Base-by-base conservation (phyloP, 2,329 filamentous ascomycete genomes). In the Aspergillus sergii region DNA sequence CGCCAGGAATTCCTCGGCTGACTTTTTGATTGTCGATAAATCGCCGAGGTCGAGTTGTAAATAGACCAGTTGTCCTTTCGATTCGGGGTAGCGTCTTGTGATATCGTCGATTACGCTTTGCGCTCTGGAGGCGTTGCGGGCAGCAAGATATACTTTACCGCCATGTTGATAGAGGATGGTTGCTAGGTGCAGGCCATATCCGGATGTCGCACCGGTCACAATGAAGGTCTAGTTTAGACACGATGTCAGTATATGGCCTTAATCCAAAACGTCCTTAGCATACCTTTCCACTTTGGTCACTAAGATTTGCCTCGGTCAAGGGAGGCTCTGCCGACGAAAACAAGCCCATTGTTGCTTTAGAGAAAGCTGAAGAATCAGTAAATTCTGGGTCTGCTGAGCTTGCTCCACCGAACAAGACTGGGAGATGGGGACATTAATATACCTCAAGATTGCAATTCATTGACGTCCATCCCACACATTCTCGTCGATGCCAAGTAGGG, bases 11-110 rank as follows among this genome's bases (percentile, higher is more conserved):
- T 71, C 67, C 2, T 79, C 66, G 0, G 73, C 80, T 1, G 78
- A 73, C 0, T 65, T 60, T 63, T 81, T 80, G 64, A 81, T 78
- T 3, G 75, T 79, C 9, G 71, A 67, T 0, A 82, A 68, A 64
- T 82, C 79, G 43, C 51, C 19, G 8, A 60, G 59, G 1, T 48
- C 21, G 39, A 60, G 39, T 9, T 21, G 26, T n/a, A 60, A 51
- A 36, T 26, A 56, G 19, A n/a, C 23, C 9, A 60, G 19, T 19
- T 56, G 48, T 11, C 59, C 59, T 16, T n/a, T 16, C 2, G 51
- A 60, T 5, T n/a, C 19, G 6, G 59, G 59, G 39, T 26, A 30
- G 1, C 8, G 21, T 34, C 7, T 4, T 32, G 21, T 28, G 14
- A 57, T 48, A 19, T 48, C 28, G 34, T 19, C 16, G 23, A 60